These are phyloP conservation scores for Lactifluus subvellereus DNA, from an alignment of 768 basidiomycete species.

Conservation along the genomic window DNA sequence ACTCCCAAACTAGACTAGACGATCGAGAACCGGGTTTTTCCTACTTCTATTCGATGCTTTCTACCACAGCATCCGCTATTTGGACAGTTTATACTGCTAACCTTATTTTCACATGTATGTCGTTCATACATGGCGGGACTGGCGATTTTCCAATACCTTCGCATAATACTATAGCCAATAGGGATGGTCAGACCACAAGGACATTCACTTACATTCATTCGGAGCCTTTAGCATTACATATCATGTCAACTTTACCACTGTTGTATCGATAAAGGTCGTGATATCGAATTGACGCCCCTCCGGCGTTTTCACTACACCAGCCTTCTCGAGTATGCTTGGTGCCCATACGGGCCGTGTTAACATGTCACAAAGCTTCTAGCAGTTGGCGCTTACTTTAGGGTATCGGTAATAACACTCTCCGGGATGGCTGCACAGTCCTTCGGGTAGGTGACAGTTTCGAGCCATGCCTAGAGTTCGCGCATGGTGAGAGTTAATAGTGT, in stretches of 20 bases:
- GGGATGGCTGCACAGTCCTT: conserved; percentile 58
- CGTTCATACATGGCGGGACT: neutral
- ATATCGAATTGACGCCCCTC: conserved; percentile 39
- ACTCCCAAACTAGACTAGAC: neutral
- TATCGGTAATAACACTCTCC: conserved; percentile 57
- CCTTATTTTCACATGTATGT: neutral
- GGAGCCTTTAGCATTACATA: neutral
- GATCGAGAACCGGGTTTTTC: neutral
- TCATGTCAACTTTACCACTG: conserved; percentile 15
- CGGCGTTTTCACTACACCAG: conserved; percentile 61
- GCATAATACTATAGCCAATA: neutral
- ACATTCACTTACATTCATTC: neutral
- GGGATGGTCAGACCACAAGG: too few relatives aligned
- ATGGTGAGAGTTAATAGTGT: neutral
- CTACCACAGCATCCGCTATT: neutral
- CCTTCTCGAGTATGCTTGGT: conserved; percentile 62
- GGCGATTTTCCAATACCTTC: neutral
- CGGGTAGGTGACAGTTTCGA: conserved; percentile 74
- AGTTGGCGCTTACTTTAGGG: conserved; percentile 51
- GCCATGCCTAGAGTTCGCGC: conserved; percentile 59
- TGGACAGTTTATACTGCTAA: neutral
- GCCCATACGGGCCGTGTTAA: conserved; percentile 8
- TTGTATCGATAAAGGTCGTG: conserved; percentile 17
- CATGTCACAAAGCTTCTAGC: neutral
- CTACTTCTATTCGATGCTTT: neutral